These are phyloP conservation scores for Xylariaceae sp. DNA, from an alignment of 2,329 filamentous ascomycete genomes.

Conservation along the genomic window DNA sequence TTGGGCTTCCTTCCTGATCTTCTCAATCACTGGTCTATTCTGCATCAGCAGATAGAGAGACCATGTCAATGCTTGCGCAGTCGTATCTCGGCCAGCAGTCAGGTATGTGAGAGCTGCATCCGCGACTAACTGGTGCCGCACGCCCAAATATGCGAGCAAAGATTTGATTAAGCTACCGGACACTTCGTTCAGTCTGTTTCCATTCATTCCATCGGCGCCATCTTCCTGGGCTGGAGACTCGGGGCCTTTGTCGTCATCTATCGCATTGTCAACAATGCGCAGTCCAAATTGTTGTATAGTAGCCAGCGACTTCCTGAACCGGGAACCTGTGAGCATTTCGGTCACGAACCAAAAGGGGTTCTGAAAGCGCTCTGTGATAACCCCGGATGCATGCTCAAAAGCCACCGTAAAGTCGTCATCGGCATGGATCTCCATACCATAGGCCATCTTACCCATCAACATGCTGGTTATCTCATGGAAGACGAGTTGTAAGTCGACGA, in stretches of 20 bases:
- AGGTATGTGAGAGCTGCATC: slow-evolving; percentile 63
- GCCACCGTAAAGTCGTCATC: slow-evolving; percentile 54
- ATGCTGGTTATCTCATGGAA: slow-evolving; percentile 61
- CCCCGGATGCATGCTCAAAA: slow-evolving; percentile 58
- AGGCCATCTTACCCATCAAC: slow-evolving; percentile 63
- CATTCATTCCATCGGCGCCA: slow-evolving; percentile 10
- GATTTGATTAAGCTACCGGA: slow-evolving; percentile 53
- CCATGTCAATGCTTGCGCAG: slow-evolving; percentile 61
- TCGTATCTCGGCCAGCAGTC: slow-evolving; percentile 59
- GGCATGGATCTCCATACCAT: slow-evolving; percentile 62
- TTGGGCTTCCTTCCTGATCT: slow-evolving; percentile 41
- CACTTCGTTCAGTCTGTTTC: slow-evolving; percentile 8
- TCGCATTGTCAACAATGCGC: slow-evolving; percentile 51
- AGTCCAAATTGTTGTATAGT: slow-evolving; percentile 52
- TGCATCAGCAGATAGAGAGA: slow-evolving; percentile 55
- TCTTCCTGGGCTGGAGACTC: neutral
- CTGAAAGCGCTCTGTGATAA: slow-evolving; percentile 57
- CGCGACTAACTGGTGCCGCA: slow-evolving; percentile 49
- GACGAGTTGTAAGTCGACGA: slow-evolving; percentile 53
- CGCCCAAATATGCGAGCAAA: slow-evolving; percentile 50
- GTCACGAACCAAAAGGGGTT: slow-evolving; percentile 59
- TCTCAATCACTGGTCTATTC: slow-evolving; percentile 38
- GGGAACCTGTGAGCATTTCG: slow-evolving; percentile 46
- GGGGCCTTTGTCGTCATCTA: slow-evolving; percentile 13
- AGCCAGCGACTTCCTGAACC: slow-evolving; percentile 45